phyloP scores from a whole-genome alignment of 1,284 basidiomycete genomes.

The Apiotrichum porosum region DNA sequence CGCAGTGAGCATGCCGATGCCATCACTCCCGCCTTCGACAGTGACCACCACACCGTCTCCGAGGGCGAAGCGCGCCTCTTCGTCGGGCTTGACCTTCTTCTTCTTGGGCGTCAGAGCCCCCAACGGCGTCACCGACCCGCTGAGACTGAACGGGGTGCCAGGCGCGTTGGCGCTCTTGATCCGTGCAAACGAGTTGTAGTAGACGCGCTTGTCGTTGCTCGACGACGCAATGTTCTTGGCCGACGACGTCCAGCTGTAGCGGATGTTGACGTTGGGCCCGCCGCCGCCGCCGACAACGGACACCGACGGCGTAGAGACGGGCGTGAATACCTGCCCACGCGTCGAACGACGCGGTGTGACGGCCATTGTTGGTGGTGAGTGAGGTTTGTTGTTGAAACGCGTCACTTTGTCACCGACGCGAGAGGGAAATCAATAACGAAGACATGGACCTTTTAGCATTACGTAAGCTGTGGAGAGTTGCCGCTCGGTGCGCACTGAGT shows the following conservation, averaged over 20 bases:
- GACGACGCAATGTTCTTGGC: not conserved
- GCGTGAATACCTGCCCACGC: constrained; percentile 35
- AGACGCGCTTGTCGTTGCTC: not conserved
- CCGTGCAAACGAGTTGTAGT: constrained; percentile 30
- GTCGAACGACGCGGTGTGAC: constrained; percentile 40
- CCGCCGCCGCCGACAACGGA: no score
- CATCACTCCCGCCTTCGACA: constrained; percentile 41
- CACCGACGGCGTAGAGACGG: no score
- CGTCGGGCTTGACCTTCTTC: constrained; percentile 22
- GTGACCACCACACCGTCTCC: constrained; percentile 45
- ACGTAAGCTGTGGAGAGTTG: no score
- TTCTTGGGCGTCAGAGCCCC: constrained; percentile 5
- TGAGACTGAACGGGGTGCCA: not conserved
- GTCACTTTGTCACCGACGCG: not conserved
- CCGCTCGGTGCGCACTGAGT: no score
- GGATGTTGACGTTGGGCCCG: constrained; percentile 14
- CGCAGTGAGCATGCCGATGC: constrained; percentile 39
- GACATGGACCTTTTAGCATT: no score
- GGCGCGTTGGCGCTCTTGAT: constrained; percentile 8
- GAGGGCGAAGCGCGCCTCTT: constrained; percentile 34
- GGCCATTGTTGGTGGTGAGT: constrained; percentile 3
- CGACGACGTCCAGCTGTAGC: constrained; percentile 25
- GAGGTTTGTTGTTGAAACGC: not conserved
- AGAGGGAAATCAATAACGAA: no score
- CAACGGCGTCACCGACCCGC: no score